phyloP scores from a whole-genome alignment of 2,329 filamentous ascomycete species.

The Ophiostoma montium region DNA sequence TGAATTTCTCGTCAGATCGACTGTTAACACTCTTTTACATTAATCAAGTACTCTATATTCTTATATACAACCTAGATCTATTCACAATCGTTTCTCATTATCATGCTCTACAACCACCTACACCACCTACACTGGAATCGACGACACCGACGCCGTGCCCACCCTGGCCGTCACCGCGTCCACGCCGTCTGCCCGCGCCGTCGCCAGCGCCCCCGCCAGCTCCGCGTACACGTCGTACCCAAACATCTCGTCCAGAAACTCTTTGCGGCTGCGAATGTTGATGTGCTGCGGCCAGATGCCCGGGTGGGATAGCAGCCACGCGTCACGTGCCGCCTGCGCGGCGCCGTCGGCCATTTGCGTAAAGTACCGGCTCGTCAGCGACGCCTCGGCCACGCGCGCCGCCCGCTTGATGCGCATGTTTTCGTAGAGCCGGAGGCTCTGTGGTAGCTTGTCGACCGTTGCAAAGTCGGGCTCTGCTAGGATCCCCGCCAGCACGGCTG shows the following conservation, averaged over 20 bases:
- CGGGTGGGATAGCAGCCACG: conserved; percentile 9
- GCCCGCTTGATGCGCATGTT: conserved; percentile 8
- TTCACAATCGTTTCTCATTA: background rate
- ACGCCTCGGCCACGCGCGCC: conserved; percentile 5
- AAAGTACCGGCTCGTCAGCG: conserved; percentile 6
- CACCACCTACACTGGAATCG: background rate
- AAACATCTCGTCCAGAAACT: conserved; percentile 11
- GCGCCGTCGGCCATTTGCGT: conserved; percentile 9
- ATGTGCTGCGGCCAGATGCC: conserved; percentile 6
- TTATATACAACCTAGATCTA: too few relatives aligned
- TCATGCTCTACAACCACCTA: too few relatives aligned
- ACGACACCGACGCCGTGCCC: conserved; percentile 1
- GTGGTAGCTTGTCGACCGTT: background rate
- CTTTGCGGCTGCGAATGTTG: conserved; percentile 10
- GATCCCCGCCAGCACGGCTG: conserved; percentile 27
- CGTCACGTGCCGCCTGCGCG: conserved; percentile 8
- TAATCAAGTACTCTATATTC: too few relatives aligned
- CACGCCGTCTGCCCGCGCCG: background rate
- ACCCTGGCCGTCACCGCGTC: background rate
- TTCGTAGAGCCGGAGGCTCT: conserved; percentile 6
- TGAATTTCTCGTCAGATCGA: too few relatives aligned
- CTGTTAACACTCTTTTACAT: too few relatives aligned
- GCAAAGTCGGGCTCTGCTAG: conserved; percentile 16
- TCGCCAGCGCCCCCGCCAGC: conserved; percentile 3
- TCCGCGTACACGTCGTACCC: conserved; percentile 6